phyloP scores from a whole-genome alignment of 257 asterid genomes.

The Solanum virginianum region DNA sequence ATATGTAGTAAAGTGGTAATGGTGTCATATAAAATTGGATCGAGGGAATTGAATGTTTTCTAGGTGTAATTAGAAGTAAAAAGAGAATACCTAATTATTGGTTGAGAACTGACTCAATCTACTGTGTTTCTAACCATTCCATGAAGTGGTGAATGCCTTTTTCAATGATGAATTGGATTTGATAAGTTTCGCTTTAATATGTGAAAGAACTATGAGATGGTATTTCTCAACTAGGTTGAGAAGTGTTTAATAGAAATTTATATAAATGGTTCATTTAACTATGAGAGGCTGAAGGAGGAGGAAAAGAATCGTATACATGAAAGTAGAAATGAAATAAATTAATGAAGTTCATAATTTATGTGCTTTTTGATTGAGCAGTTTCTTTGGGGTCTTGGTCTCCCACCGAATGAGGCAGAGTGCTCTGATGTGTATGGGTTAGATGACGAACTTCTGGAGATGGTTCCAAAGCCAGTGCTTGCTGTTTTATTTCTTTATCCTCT shows the following conservation, averaged over 20 bases:
- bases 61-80: background rate
- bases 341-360: background rate
- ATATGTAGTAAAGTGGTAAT: background rate
- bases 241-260: background rate
- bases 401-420: slow-evolving; percentile 70
- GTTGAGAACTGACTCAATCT: background rate
- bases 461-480: slow-evolving; percentile 88
- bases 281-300: background rate
- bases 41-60: background rate
- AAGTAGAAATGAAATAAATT: background rate
- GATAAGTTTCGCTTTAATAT: background rate
- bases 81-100: background rate
- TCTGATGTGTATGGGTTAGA: slow-evolving; percentile 91
- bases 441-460: slow-evolving; percentile 85
- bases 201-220: background rate
- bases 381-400: slow-evolving; percentile 88
- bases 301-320: background rate
- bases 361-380: slow-evolving; percentile 33
- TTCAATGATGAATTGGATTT: background rate
- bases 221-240: background rate
- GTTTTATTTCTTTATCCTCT: slow-evolving; percentile 81
- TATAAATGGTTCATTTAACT: background rate
- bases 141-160: background rate
- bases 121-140: background rate
- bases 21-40: background rate